Evolutionary conservation across 345 rosid species (phyloP), one percentile per base, ranked within the genome.

Genomic region (Eucalyptus marginata): DNA sequence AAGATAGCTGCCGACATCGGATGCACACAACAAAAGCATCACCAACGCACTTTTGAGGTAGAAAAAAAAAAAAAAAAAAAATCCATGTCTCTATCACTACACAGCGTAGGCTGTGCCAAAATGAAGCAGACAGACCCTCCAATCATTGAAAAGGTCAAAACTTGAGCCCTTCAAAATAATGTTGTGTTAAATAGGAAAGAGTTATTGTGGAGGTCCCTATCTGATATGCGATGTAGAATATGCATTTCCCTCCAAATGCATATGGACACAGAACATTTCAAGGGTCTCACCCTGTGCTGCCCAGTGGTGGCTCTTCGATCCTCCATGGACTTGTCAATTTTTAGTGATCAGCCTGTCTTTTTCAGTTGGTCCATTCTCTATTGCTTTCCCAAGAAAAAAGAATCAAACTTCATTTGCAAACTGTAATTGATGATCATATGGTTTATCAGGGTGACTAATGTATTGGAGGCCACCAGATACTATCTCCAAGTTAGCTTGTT

Each of bases 181-280:
- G 49, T 22, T 22, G 13, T 27, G 33, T 24, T 12, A 50, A 66
- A 29, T 29, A 47, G 31, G 25, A 49, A 49, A 83, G 7, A 50
- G 36, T 3, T 18, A n/a, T 85, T 12, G 79, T 88, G 84, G 47
- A 40, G 27, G 47, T 76, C 84, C 84, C 84, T 40, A 76, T 51
- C 79, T 14, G 44, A 17, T 56, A 16, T 87, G 50, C 59, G 86
- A 52, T 52, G 27, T 20, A 47, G 89, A 50, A 71, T 47, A 59
- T 86, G 31, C 90, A 58, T 49, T 47, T 86, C 89, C 88, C 86
- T 90, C 92, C 93, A 81, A 87, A 52, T 56, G 88, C 90, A 87
- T 87, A 50, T 15, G 17, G 91, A 89, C 89, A 90, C 22, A 87
- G 85, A 86, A 88, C 87, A 84, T 80, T 86, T 90, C 91, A 90